Evolutionary conservation across 345 rosid species (phyloP).

Genomic region (Microcos paniculata): DNA sequence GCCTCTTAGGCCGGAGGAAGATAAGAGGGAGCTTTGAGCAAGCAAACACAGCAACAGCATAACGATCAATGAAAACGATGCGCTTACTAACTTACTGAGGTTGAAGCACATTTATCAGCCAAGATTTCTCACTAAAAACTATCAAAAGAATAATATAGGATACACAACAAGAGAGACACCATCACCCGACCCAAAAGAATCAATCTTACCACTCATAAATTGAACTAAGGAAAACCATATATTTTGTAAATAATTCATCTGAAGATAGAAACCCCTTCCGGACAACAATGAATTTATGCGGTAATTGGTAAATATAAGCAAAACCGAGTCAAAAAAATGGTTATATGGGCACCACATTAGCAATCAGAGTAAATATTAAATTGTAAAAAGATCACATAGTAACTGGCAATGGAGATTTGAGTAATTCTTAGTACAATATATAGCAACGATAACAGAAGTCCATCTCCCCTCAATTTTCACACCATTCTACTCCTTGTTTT

Average conservation of each 20-base stretch:
- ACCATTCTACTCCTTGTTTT: conserved; percentile 7
- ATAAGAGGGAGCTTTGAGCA: too few relatives aligned
- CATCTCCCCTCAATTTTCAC: conserved; percentile 7
- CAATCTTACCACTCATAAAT: not conserved
- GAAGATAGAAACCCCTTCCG: not conserved
- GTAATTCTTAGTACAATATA: conserved; percentile 15
- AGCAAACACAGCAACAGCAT: too few relatives aligned
- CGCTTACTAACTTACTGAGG: too few relatives aligned
- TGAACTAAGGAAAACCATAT: not conserved
- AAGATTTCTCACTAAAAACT: not conserved
- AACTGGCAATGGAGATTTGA: conserved; percentile 9
- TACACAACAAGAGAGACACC: not conserved
- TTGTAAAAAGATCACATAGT: not conserved
- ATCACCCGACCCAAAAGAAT: not conserved
- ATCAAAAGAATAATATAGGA: not conserved
- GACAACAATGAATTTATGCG: not conserved
- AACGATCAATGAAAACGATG: too few relatives aligned
- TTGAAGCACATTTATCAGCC: not conserved
- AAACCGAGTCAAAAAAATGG: not conserved
- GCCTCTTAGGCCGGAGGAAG: too few relatives aligned
- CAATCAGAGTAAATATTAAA: not conserved
- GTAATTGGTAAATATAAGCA: not conserved
- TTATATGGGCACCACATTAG: not conserved
- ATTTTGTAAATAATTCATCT: not conserved
- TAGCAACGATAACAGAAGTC: conserved; percentile 14